Evolutionary conservation across 2,329 filamentous ascomycete genomes (phyloP).

Genomic region (Trichoderma sp.): DNA sequence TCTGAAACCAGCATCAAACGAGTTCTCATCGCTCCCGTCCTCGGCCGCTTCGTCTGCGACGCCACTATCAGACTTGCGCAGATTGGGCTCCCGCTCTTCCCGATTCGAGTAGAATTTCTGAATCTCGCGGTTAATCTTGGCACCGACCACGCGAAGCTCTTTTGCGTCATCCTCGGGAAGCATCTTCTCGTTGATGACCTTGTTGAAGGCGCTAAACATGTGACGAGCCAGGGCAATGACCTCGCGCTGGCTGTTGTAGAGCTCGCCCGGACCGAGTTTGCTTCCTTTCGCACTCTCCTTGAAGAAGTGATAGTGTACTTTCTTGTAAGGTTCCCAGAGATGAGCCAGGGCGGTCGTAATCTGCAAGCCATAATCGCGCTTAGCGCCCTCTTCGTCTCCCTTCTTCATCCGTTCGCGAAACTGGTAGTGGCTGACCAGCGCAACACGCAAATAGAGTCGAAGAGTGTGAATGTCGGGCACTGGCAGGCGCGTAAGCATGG

Average conservation of each 20-base stretch:
- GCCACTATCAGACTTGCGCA: slow-evolving; percentile 31
- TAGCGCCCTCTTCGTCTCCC: slow-evolving; percentile 41
- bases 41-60: slow-evolving; percentile 31
- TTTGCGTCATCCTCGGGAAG: slow-evolving; percentile 41
- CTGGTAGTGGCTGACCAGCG: slow-evolving; percentile 51
- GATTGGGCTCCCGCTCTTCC: slow-evolving; percentile 41
- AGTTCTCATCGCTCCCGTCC: slow-evolving; percentile 30
- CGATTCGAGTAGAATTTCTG: slow-evolving; percentile 42
- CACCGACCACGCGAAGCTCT: slow-evolving; percentile 40
- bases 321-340: slow-evolving; percentile 54
- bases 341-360: slow-evolving; percentile 53
- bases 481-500: slow-evolving; percentile 54
- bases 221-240: slow-evolving; percentile 49
- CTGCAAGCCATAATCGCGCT: slow-evolving; percentile 52
- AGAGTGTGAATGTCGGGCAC: slow-evolving; percentile 56
- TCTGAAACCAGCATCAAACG: slow-evolving; percentile 19
- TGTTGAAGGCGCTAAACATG: slow-evolving; percentile 51
- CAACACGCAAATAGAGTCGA: slow-evolving; percentile 59
- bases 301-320: slow-evolving; percentile 44
- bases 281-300: slow-evolving; percentile 36
- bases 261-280: slow-evolving; percentile 19
- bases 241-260: slow-evolving; percentile 45
- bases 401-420: slow-evolving; percentile 40
- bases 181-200: slow-evolving; percentile 47
- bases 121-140: slow-evolving; percentile 45